These are phyloP conservation scores for Cladosporium sp. DNA, from an alignment of 2,329 filamentous ascomycete species.

Conservation along the genomic window DNA sequence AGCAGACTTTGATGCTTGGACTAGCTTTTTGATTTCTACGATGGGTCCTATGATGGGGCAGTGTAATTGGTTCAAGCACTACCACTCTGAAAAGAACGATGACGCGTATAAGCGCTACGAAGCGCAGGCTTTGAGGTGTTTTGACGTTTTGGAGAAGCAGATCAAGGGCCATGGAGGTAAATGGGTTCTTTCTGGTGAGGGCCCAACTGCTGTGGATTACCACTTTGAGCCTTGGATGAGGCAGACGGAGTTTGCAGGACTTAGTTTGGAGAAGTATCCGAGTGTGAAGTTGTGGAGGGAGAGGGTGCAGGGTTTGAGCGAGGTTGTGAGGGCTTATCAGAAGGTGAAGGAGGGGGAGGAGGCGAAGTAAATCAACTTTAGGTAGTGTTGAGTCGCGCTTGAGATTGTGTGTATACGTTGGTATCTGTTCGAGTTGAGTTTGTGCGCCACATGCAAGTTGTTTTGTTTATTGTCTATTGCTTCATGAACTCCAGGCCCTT, in stretches of 20 bases:
- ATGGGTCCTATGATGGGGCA: conserved; percentile 40
- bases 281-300: conserved; percentile 38
- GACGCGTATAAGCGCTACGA: conserved; percentile 39
- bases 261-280: conserved; percentile 39
- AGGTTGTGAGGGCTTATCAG: conserved; percentile 35
- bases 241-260: conserved; percentile 33
- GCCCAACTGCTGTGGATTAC: conserved; percentile 16
- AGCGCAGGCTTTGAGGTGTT: conserved; percentile 40
- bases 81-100: conserved; percentile 38
- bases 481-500: conserved; percentile 34
- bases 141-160: conserved; percentile 39
- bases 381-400: too few relatives aligned
- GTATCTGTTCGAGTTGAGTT: background rate
- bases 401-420: background rate
- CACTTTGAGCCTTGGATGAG: conserved; percentile 9
- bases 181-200: conserved; percentile 36
- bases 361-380: background rate
- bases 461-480: conserved; percentile 2
- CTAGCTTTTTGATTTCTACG: conserved; percentile 40
- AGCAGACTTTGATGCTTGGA: conserved; percentile 46
- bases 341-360: conserved; percentile 1
- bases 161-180: conserved; percentile 35
- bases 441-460: background rate
- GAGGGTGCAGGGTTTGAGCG: conserved; percentile 32
- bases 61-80: conserved; percentile 40